Conservation (phyloP, 805 yeast species). For the Schizosaccharomyces octosporus region DNA sequence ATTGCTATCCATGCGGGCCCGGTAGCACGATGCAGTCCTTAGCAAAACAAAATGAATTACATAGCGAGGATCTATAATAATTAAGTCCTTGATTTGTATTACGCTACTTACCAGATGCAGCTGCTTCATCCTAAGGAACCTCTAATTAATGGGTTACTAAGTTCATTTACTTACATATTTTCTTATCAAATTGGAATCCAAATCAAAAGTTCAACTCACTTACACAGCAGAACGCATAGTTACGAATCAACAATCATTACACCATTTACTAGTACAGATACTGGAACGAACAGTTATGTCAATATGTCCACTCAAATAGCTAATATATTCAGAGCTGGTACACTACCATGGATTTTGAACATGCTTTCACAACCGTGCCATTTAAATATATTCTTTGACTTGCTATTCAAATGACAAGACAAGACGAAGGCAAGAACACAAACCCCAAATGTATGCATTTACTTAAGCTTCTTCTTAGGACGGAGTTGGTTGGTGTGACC, state of each 20-base stretch:
- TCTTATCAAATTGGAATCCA: no score
- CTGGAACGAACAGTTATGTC: no score
- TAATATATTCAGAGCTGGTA: neutral
- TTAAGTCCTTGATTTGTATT: no score
- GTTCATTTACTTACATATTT: no score
- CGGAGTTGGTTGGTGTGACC: slow-evolving; percentile 99
- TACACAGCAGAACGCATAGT: no score
- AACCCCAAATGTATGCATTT: slow-evolving; percentile 14
- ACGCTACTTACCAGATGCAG: no score
- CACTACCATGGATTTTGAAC: neutral
- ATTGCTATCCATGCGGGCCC: neutral
- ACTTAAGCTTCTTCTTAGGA: slow-evolving; percentile 93
- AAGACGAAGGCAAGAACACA: slow-evolving; percentile 10
- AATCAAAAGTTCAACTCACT: no score
- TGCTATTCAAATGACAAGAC: neutral
- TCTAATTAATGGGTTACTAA: no score
- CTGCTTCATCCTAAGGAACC: no score
- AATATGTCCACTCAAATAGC: no score
- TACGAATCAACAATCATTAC: no score
- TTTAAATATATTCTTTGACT: neutral
- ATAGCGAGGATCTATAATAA: neutral
- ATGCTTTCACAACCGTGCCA: neutral
- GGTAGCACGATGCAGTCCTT: neutral
- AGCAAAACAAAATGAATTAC: neutral
- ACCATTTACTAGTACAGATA: no score